phyloP scores from a whole-genome alignment of 768 basidiomycete genomes.

The Kwoniella newhampshirensis region DNA sequence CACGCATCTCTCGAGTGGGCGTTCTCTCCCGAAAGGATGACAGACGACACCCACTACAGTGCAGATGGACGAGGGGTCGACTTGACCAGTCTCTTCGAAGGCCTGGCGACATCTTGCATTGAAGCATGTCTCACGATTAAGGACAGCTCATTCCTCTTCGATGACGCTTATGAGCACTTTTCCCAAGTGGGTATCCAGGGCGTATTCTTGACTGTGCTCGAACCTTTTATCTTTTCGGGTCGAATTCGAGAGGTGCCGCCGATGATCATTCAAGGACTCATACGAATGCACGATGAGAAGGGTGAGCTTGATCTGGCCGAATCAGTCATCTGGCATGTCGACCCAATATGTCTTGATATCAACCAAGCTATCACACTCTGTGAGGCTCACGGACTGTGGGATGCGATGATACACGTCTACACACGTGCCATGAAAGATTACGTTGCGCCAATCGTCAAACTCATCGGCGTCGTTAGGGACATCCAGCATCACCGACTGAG shows the following conservation, averaged over 20 bases:
- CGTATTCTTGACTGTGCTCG: conserved; percentile 79
- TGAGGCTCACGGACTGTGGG: conserved; percentile 77
- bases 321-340: conserved; percentile 91
- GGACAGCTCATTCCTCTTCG: conserved; percentile 83
- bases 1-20: conserved; percentile 80
- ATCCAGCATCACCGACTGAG: conserved; percentile 61
- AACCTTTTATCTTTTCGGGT: conserved; percentile 74
- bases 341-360: conserved; percentile 84
- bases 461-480: conserved; percentile 71
- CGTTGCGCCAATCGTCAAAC: conserved; percentile 80
- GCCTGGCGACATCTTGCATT: conserved; percentile 61
- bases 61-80: conserved; percentile 88
- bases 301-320: conserved; percentile 74
- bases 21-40: conserved; percentile 93
- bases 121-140: conserved; percentile 74
- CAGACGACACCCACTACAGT: conserved; percentile 77
- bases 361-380: conserved; percentile 88
- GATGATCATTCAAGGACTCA: conserved; percentile 77
- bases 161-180: conserved; percentile 88
- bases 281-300: conserved; percentile 72
- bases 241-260: conserved; percentile 77
- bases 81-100: conserved; percentile 83
- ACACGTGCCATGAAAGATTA: conserved; percentile 84
- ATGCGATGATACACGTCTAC: conserved; percentile 91
- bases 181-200: conserved; percentile 75